Evolutionary conservation across 2,329 filamentous ascomycete species (phyloP).

Genomic region (Zasmidium cellare): DNA sequence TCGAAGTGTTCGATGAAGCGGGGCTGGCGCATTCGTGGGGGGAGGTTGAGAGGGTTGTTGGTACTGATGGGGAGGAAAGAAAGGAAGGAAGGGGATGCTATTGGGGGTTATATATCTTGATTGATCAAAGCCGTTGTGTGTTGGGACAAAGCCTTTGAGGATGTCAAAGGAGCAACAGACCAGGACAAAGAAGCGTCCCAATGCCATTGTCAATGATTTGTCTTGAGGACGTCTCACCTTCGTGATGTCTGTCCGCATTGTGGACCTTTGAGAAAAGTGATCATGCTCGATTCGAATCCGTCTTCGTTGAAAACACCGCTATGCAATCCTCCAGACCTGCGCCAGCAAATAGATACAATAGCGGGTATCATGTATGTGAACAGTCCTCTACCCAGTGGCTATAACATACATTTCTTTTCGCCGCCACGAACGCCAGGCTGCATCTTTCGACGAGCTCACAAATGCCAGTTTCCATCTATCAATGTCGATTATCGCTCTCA

Average conservation of each 20-base stretch:
- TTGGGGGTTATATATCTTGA: not conserved
- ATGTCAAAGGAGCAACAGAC: not conserved
- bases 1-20: not conserved
- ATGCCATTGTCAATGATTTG: not conserved
- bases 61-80: not conserved
- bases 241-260: too few relatives aligned
- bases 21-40: not conserved
- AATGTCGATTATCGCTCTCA: too few relatives aligned
- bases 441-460: too few relatives aligned
- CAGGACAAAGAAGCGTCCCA: not conserved
- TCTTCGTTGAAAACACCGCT: not conserved
- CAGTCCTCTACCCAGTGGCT: conserved; percentile 2
- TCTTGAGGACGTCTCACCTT: not conserved
- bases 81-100: not conserved
- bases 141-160: too few relatives aligned
- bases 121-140: not conserved
- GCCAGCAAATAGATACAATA: not conserved
- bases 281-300: too few relatives aligned
- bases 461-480: too few relatives aligned
- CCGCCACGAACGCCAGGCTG: not conserved
- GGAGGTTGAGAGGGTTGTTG: not conserved
- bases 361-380: conserved; percentile 3
- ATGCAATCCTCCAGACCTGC: conserved; percentile 1
- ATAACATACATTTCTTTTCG: not conserved
- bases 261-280: too few relatives aligned